Evolutionary conservation across 495 filamentous ascomycete genomes (phyloP), one percentile per base, ranked within the genome.

Genomic region (Daldinia grandis): DNA sequence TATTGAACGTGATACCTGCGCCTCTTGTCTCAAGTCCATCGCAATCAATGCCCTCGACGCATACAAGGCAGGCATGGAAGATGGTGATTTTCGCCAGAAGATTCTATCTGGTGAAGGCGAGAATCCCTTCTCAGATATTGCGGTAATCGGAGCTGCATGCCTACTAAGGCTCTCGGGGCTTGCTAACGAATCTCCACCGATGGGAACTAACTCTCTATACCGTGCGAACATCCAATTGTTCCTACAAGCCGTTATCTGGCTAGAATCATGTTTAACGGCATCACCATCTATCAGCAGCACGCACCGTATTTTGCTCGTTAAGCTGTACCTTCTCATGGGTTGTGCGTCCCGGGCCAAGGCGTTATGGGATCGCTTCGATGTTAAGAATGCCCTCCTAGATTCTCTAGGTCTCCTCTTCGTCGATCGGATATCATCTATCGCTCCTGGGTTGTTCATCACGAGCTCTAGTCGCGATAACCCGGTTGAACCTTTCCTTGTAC

Each of bases 371-470:
- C 71, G 76, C 0, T 77, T 85, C 19, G 79, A 77, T 17, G 74
- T 86, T 12, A 88, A 88, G 73, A 78, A 84, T 24, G 81, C 81
- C 0, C 82, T 86, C 28, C 77, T 81, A 7, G 85, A 86, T 56
- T 80, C 83, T 1, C 69, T 88, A 28, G 81, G 79, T 6, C 78
- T 84, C 0, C 60, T 81, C 1, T 81, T 82, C 30, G 79, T 83
- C 31, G 86, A 88, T 72, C 77, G 86, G 27, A 76, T 88, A 60
- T 85, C 84, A n/a, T 79, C 76, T 12, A 75, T 86, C 5, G 78
- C 84, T n/a, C 85, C 85, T 0, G 80, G 77, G 1, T 62, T 81
- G 49, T 82, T 85, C 59, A 57, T 66, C 19, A 19, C 69, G 25
- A 38, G 62, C 17, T 15, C 51, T 0, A 67, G 53, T 30, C 49